phyloP scores from a whole-genome alignment of 129 eudicot species.

The Arctium minus region DNA sequence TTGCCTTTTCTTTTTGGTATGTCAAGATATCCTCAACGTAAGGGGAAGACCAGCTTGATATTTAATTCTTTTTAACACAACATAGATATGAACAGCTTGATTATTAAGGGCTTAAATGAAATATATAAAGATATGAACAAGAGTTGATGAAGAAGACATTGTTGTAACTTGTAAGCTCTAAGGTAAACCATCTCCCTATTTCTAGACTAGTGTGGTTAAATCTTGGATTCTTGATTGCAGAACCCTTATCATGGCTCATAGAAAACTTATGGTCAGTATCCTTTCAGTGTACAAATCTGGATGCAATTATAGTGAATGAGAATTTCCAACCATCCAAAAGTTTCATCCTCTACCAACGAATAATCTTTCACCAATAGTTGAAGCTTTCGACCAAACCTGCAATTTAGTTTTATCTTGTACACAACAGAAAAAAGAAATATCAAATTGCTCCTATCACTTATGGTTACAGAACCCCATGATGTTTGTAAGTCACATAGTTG shows the following conservation, averaged over 20 bases:
- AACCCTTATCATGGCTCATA: neutral
- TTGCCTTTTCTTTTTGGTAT: neutral
- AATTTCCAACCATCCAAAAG: neutral
- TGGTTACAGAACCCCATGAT: neutral
- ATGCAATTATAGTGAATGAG: neutral
- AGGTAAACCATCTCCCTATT: neutral
- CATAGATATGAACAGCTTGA: neutral
- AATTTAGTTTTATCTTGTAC: neutral
- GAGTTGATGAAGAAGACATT: neutral
- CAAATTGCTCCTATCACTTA: neutral
- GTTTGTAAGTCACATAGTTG: neutral
- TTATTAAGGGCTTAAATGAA: neutral
- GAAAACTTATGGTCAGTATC: neutral
- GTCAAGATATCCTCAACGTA: neutral
- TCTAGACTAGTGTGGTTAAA: neutral
- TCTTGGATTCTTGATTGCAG: neutral
- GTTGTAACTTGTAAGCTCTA: neutral
- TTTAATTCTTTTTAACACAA: neutral
- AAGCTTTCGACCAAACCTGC: neutral
- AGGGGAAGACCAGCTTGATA: neutral
- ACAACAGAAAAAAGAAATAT: neutral
- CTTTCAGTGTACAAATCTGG: neutral
- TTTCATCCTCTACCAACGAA: neutral
- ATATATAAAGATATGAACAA: neutral
- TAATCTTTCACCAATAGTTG: neutral